A percentile compares a stretch with the other conserved stretches of the same genome.
Conservation (phyloP, 1,284 basidiomycete species). For the Fomitopsis palustris region DNA sequence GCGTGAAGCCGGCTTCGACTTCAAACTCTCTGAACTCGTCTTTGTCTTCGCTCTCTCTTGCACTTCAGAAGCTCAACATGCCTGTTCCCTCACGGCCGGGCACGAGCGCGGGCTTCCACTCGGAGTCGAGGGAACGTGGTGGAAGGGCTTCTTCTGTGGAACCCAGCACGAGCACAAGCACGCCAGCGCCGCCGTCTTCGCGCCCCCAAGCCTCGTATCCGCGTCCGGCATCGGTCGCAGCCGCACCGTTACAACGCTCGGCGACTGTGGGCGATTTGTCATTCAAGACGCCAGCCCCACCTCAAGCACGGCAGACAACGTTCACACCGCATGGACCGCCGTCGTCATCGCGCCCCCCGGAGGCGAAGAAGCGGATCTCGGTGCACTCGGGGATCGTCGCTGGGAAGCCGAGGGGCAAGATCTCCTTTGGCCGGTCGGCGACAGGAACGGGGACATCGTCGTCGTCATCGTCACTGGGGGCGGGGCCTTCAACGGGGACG, state of each 20-base stretch:
- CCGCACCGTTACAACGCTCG: background rate
- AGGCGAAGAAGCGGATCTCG: constrained; percentile 11
- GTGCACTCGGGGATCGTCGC: constrained; percentile 13
- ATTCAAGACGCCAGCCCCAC: background rate
- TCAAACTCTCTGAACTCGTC: constrained; percentile 8
- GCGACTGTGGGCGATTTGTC: background rate
- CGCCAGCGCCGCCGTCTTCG: background rate
- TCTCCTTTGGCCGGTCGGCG: constrained; percentile 18
- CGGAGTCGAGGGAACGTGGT: background rate
- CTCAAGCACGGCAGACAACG: constrained; percentile 12
- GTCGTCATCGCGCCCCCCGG: constrained; percentile 9
- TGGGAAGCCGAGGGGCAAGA: constrained; percentile 11
- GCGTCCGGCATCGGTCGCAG: background rate
- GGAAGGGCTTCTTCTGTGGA: background rate
- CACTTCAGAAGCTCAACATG: constrained; percentile 59
- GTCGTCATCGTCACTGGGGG: too few species aligned
- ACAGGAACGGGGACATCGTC: too few species aligned
- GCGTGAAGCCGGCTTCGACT: constrained; percentile 5
- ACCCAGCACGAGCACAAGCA: too few species aligned
- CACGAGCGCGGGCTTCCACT: constrained; percentile 62
- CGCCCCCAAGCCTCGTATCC: background rate
- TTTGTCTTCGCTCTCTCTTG: constrained; percentile 50
- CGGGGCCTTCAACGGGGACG: too few species aligned
- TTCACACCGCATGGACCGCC: constrained; percentile 24
- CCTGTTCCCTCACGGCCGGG: constrained; percentile 58